Conservation (phyloP, 1,139 yeast species). For the Pichia sp. region DNA sequence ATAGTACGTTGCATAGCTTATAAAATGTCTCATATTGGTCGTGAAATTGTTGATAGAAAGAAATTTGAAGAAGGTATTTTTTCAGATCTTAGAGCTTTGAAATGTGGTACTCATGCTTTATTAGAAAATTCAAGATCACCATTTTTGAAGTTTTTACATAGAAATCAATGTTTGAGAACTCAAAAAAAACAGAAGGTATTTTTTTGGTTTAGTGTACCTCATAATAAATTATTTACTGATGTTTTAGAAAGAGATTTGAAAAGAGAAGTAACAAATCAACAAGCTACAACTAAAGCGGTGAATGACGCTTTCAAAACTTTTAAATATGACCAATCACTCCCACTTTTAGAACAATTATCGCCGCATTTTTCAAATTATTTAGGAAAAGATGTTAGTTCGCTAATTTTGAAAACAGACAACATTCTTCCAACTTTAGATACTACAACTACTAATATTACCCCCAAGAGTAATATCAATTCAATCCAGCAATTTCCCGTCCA, state of each 20-base stretch:
- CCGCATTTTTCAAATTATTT: slow-evolving; percentile 34
- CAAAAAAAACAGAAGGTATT: slow-evolving; percentile 97
- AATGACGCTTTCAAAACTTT: slow-evolving; percentile 62
- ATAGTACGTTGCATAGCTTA: slow-evolving; percentile 88
- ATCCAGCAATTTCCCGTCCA: no score
- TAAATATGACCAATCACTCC: slow-evolving; percentile 39
- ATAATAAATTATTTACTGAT: slow-evolving; percentile 86
- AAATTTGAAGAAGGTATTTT: slow-evolving; percentile 97
- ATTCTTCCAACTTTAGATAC: not conserved
- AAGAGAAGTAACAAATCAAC: slow-evolving; percentile 55
- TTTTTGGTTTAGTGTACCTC: slow-evolving; percentile 95
- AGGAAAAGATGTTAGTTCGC: slow-evolving; percentile 19
- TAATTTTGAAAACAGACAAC: slow-evolving; percentile 6
- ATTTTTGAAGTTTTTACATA: slow-evolving; percentile 76
- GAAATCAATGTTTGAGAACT: slow-evolving; percentile 82
- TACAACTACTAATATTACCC: not conserved
- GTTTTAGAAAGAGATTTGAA: slow-evolving; percentile 90
- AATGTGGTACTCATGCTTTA: slow-evolving; percentile 83
- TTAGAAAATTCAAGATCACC: slow-evolving; percentile 84
- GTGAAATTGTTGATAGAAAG: slow-evolving; percentile 76
- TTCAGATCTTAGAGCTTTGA: slow-evolving; percentile 79
- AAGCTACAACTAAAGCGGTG: slow-evolving; percentile 54
- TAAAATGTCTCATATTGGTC: slow-evolving; percentile 84
- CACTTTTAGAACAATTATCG: slow-evolving; percentile 43
- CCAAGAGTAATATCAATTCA: no score